phyloP scores from a whole-genome alignment of 306 rosid species.

The Senna siamea region DNA sequence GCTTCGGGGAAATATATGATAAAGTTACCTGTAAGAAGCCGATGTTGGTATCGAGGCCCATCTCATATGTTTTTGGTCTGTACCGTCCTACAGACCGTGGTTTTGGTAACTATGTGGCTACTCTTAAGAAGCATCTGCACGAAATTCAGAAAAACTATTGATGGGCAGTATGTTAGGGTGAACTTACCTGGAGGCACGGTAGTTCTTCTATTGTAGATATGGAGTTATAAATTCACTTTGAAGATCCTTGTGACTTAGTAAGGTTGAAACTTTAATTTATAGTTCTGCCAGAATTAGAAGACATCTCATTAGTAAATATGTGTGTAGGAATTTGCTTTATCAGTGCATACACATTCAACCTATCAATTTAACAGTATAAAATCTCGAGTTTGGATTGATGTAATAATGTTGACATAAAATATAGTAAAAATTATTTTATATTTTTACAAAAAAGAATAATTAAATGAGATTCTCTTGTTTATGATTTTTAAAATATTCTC shows the following conservation, averaged over 20 bases:
- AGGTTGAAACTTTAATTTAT: not conserved
- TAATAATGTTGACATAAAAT: not conserved
- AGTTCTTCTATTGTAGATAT: slow-evolving; percentile 1
- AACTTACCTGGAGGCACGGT: not conserved
- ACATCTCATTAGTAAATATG: no score
- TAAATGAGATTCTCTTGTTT: no score
- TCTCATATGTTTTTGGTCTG: slow-evolving; percentile 69
- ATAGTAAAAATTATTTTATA: no score
- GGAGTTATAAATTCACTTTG: not conserved
- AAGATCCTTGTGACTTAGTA: not conserved
- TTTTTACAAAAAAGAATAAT: not conserved
- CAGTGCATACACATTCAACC: not conserved
- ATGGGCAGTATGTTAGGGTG: not conserved
- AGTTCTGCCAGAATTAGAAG: not conserved
- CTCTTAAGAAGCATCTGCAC: slow-evolving; percentile 38
- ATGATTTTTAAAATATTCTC: no score
- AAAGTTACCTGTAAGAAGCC: slow-evolving; percentile 47
- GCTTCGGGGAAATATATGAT: slow-evolving; percentile 68
- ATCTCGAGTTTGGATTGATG: not conserved
- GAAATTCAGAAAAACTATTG: slow-evolving; percentile 26
- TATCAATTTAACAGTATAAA: not conserved
- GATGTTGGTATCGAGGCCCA: slow-evolving; percentile 57
- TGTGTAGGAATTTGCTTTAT: not conserved
- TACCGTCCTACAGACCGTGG: slow-evolving; percentile 49
- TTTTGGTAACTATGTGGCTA: slow-evolving; percentile 49